phyloP scores from a whole-genome alignment of 192 early-diverging fungal genomes.

The Coemansia sp. region DNA sequence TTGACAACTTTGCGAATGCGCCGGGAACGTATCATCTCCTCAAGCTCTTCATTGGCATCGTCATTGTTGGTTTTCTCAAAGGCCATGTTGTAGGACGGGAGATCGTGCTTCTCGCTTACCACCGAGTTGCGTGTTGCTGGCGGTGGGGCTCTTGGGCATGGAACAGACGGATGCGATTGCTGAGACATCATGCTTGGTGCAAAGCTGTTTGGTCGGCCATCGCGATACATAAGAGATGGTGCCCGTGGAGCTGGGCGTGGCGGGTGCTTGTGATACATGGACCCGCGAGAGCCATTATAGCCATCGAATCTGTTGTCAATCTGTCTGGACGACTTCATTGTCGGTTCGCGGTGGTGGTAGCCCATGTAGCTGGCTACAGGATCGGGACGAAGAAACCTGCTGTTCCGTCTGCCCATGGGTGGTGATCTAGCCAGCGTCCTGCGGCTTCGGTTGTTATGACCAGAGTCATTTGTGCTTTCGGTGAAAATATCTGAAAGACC shows the following conservation, averaged over 20 bases:
- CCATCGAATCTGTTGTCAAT: background rate
- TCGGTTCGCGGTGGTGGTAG: slow-evolving; percentile 24
- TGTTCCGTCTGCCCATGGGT: slow-evolving; percentile 18
- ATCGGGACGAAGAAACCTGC: slow-evolving; percentile 14
- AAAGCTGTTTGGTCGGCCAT: slow-evolving; percentile 10
- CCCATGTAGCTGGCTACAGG: slow-evolving; percentile 29
- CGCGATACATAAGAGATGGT: slow-evolving; percentile 30
- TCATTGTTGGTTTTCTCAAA: slow-evolving; percentile 15
- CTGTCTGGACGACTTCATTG: slow-evolving; percentile 8
- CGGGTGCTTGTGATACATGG: slow-evolving; percentile 10
- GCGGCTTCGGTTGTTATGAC: slow-evolving; percentile 7
- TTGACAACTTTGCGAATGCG: slow-evolving; percentile 29
- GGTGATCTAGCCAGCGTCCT: slow-evolving; percentile 14
- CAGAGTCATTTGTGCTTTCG: background rate
- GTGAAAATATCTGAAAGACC: slow-evolving; percentile 9
- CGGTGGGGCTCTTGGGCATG: slow-evolving; percentile 11
- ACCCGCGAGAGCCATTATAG: slow-evolving; percentile 7
- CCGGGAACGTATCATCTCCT: slow-evolving; percentile 35
- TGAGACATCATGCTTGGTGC: slow-evolving; percentile 17
- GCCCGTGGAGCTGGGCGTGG: slow-evolving; percentile 23
- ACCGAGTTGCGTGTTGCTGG: slow-evolving; percentile 12
- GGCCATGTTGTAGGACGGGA: slow-evolving; percentile 30
- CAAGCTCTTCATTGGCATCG: slow-evolving; percentile 40
- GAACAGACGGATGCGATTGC: slow-evolving; percentile 12
- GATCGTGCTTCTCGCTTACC: slow-evolving; percentile 30